A percentile compares a stretch with the other conserved stretches of the same genome.
Conservation (phyloP, 176 grass and related monocot genomes). For the Oryza meridionalis region DNA sequence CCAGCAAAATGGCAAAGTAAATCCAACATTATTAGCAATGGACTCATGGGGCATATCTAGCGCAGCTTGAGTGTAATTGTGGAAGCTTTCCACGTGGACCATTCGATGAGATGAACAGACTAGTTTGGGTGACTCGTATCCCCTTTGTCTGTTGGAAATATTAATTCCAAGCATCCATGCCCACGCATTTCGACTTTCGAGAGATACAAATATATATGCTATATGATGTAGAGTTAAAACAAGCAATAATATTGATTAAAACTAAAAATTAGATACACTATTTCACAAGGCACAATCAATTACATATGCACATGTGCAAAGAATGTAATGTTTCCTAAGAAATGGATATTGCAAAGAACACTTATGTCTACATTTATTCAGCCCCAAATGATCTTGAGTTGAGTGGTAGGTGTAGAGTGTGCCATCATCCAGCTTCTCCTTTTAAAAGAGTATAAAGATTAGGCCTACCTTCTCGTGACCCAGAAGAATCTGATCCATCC, state of each 20-base stretch:
- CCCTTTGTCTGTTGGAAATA: background rate
- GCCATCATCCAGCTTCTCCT: background rate
- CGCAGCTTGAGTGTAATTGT: conserved; percentile 3
- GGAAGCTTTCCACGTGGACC: background rate
- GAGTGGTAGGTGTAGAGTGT: background rate
- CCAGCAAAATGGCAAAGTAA: background rate
- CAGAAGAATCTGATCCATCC: background rate
- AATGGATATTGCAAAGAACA: background rate
- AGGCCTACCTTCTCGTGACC: background rate
- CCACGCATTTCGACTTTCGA: background rate
- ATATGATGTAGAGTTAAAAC: background rate
- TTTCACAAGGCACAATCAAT: background rate
- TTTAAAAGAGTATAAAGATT: background rate
- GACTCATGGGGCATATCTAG: background rate
- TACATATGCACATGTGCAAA: background rate
- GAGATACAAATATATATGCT: background rate
- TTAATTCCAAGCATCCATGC: background rate
- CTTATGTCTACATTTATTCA: background rate
- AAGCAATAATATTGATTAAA: background rate
- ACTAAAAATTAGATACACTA: background rate
- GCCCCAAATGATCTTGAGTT: background rate
- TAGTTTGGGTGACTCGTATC: background rate
- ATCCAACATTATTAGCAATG: conserved; percentile 10
- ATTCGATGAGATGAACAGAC: background rate
- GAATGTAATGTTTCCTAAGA: background rate